These are phyloP conservation scores for Betula pendula DNA, from an alignment of 306 rosid genomes.

Conservation along the genomic window DNA sequence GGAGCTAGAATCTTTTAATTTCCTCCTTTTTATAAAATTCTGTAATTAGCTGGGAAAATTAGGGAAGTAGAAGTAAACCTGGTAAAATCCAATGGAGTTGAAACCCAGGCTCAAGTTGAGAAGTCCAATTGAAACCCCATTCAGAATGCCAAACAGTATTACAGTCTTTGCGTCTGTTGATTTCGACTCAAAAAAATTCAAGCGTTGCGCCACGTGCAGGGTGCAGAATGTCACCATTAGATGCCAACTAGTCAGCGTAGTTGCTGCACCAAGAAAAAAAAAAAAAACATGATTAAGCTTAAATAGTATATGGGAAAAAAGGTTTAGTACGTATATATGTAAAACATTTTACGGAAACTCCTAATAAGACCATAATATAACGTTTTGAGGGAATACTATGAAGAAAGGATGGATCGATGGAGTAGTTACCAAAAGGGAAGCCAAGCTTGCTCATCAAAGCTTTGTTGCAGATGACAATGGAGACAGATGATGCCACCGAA, in stretches of 20 bases:
- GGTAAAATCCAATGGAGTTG: conserved; percentile 96
- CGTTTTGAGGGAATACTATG: background rate
- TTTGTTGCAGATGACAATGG: conserved; percentile 98
- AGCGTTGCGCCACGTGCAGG: conserved; percentile 81
- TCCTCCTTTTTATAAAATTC: background rate
- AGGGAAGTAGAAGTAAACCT: conserved; percentile 51
- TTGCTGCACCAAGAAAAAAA: conserved; percentile 41
- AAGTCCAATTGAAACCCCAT: conserved; percentile 91
- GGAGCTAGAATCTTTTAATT: background rate
- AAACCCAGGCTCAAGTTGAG: conserved; percentile 96
- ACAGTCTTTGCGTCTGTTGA: conserved; percentile 81
- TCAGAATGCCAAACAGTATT: conserved; percentile 81
- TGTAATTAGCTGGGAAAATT: background rate
- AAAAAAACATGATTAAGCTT: too few relatives aligned
- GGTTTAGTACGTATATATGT: too few relatives aligned
- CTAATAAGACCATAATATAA: too few relatives aligned
- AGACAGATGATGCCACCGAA: conserved; percentile 95
- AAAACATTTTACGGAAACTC: too few relatives aligned
- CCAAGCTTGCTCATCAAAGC: conserved; percentile 99
- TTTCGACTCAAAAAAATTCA: conserved; percentile 72
- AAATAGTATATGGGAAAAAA: too few relatives aligned
- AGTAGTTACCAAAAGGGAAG: conserved; percentile 77
- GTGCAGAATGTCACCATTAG: conserved; percentile 93
- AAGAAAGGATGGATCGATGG: background rate
- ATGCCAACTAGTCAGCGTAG: conserved; percentile 99